Evolutionary conservation across 306 rosid species (phyloP).

Genomic region (Coriaria nepalensis): DNA sequence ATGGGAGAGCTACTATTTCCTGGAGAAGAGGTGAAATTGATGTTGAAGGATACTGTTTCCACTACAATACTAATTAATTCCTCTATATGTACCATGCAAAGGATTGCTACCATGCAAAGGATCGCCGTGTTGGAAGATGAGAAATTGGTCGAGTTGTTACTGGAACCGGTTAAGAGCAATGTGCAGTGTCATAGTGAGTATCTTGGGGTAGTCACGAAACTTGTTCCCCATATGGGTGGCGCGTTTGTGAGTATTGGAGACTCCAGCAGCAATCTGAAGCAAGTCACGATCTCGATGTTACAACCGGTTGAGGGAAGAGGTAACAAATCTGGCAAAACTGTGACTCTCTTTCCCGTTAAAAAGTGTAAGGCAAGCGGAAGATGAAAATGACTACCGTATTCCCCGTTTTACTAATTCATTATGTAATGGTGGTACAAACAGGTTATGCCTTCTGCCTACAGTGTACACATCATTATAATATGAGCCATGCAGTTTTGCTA

Average conservation of each 20-base stretch:
- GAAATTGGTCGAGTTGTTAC: slow-evolving; percentile 67
- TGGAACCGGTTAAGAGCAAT: slow-evolving; percentile 88
- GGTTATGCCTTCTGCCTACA: too few species aligned
- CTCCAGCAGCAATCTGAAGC: slow-evolving; percentile 38
- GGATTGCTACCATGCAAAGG: slow-evolving; percentile 98
- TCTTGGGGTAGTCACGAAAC: slow-evolving; percentile 71
- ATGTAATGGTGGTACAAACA: too few species aligned
- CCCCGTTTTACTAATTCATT: too few species aligned
- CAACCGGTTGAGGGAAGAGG: slow-evolving; percentile 35
- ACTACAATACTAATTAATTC: slow-evolving; percentile 70
- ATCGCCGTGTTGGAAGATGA: slow-evolving; percentile 81
- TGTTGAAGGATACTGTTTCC: slow-evolving; percentile 40
- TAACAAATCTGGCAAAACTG: slow-evolving; percentile 28
- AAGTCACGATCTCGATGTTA: slow-evolving; percentile 42
- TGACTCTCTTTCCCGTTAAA: slow-evolving; percentile 55
- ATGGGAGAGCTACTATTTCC: slow-evolving; percentile 27
- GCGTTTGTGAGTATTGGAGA: slow-evolving; percentile 84
- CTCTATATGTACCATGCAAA: slow-evolving; percentile 95
- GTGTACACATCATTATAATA: too few species aligned
- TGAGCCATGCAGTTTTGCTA: too few species aligned
- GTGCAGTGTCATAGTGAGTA: slow-evolving; percentile 93
- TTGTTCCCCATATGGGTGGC: slow-evolving; percentile 93
- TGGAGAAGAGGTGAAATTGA: slow-evolving; percentile 32
- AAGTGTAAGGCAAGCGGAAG: slow-evolving; percentile 53
- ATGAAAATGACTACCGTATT: slow-evolving; percentile 6